Conservation (phyloP, 1,139 yeast genomes). For the Hemisphaericaspora subhashii region DNA sequence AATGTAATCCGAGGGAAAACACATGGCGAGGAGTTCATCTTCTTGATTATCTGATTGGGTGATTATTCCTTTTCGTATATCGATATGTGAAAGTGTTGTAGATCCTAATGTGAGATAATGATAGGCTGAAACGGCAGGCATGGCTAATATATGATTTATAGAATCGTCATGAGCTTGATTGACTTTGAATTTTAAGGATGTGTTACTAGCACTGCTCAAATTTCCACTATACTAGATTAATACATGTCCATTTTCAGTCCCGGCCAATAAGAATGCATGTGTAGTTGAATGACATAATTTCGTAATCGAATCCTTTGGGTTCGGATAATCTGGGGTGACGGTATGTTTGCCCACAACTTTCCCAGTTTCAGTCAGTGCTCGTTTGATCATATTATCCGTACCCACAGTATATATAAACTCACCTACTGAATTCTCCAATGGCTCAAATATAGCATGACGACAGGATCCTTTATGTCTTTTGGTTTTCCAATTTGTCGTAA, state of each 20-base stretch:
- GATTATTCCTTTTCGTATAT: conserved; percentile 67
- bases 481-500: conserved; percentile 67
- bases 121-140: conserved; percentile 71
- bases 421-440: conserved; percentile 47
- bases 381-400: conserved; percentile 75
- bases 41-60: conserved; percentile 85
- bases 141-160: conserved; percentile 68
- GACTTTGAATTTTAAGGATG: conserved; percentile 39
- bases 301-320: conserved; percentile 46
- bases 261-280: conserved; percentile 66
- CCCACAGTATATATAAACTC: conserved; percentile 68
- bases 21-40: conserved; percentile 80
- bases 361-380: conserved; percentile 72
- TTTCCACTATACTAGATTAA: conserved; percentile 58
- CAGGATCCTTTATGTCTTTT: conserved; percentile 91
- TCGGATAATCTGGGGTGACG: conserved; percentile 25
- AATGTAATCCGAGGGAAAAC: conserved; percentile 52
- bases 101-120: conserved; percentile 82
- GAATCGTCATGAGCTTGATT: conserved; percentile 69
- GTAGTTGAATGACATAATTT: conserved; percentile 63
- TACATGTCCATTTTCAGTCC: conserved; percentile 77
- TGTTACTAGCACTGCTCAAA: conserved; percentile 30
- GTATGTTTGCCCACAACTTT: conserved; percentile 62
- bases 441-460: conserved; percentile 69
- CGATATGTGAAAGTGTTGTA: conserved; percentile 78